phyloP scores from a whole-genome alignment of 1,284 basidiomycete genomes.

The Cerioporus squamosus region DNA sequence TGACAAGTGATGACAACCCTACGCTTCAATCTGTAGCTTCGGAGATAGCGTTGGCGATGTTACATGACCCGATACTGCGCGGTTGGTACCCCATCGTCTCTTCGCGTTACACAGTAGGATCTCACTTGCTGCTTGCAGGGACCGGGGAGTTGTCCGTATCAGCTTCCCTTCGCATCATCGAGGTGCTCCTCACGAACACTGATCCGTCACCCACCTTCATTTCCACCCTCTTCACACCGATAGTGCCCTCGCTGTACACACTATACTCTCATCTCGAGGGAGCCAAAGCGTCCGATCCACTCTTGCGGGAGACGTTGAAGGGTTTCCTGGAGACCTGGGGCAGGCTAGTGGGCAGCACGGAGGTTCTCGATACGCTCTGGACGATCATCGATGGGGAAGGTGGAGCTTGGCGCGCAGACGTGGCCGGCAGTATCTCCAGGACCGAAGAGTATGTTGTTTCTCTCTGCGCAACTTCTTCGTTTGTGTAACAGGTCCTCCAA shows the following conservation, averaged over 20 bases:
- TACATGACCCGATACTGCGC: slow-evolving; percentile 50
- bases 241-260: slow-evolving; percentile 70
- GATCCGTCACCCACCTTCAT: slow-evolving; percentile 79
- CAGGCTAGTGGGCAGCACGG: slow-evolving; percentile 55
- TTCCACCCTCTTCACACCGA: slow-evolving; percentile 66
- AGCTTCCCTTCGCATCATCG: slow-evolving; percentile 50
- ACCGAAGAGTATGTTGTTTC: slow-evolving; percentile 42
- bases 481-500: background rate
- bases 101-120: too few species aligned
- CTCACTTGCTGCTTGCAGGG: background rate
- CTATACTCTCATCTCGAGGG: slow-evolving; percentile 59
- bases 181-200: slow-evolving; percentile 68
- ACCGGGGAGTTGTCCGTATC: slow-evolving; percentile 33
- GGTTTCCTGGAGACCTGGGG: slow-evolving; percentile 77
- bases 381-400: slow-evolving; percentile 57
- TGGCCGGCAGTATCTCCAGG: slow-evolving; percentile 53
- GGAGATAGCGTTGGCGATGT: slow-evolving; percentile 42
- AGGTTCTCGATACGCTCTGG: slow-evolving; percentile 66
- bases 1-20: slow-evolving; percentile 41
- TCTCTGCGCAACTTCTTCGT: background rate
- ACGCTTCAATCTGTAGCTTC: slow-evolving; percentile 39
- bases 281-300: slow-evolving; percentile 63
- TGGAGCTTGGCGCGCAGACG: slow-evolving; percentile 58
- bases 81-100: background rate
- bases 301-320: slow-evolving; percentile 57